Base-by-base conservation (phyloP, 169 alveolate genomes). In the Besnoitia besnoiti region DNA sequence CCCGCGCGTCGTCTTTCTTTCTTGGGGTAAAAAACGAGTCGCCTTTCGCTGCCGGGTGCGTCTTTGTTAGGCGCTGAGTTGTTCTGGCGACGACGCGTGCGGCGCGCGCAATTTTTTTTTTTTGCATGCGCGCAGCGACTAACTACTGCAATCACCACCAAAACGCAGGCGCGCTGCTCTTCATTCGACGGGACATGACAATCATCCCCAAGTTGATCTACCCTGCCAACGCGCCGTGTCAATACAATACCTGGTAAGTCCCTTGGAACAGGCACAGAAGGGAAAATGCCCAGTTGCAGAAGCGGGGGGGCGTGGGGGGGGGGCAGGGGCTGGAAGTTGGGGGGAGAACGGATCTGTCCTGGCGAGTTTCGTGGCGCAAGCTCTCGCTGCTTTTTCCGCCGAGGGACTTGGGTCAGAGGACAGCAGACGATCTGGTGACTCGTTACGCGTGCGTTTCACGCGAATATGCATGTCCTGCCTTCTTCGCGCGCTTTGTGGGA, bases 71-170 rank as follows among this genome's bases (percentile, higher is more conserved):
- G n/a, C n/a, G n/a, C n/a, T n/a, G n/a, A n/a, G n/a, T n/a, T n/a
- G n/a, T n/a, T n/a, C n/a, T n/a, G n/a, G n/a, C n/a, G n/a, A n/a
- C n/a, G n/a, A n/a, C n/a, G n/a, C n/a, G n/a, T n/a, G n/a, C n/a
- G n/a, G n/a, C n/a, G n/a, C n/a, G n/a, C n/a, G n/a, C n/a, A n/a
- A n/a, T n/a, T n/a, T n/a, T n/a, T n/a, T n/a, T n/a, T n/a, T n/a
- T n/a, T n/a, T n/a, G n/a, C n/a, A n/a, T n/a, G n/a, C n/a, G n/a
- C n/a, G 50, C 94, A 79, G 99, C 99, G 0, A 99, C 99, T 59
- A 99, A 99, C 96, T 99, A 99, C 95, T 99, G 99, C 95, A 99
- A 99, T 90, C 99, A 99, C 94, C 99, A 99, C 95, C 98, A 98
- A 94, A 99, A 99, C 95, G 99, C 99, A 3, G 99, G 99, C 7